phyloP scores from a whole-genome alignment of 768 basidiomycete genomes.

The Podaxis mareebaensis region DNA sequence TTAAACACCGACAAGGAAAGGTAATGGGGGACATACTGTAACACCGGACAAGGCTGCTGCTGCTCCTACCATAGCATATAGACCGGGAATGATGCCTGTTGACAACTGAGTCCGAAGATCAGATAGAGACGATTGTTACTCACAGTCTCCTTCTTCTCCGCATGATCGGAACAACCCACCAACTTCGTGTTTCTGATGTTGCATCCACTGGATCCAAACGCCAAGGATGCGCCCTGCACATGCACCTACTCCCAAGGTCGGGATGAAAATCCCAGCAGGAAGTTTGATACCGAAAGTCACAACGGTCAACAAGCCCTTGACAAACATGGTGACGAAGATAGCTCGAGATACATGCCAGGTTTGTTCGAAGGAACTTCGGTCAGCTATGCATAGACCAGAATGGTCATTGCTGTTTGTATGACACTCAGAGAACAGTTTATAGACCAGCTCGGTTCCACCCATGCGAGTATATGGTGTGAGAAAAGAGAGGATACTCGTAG shows the following conservation, averaged over 20 bases:
- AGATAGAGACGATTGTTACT: slow-evolving; percentile 19
- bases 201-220: slow-evolving; percentile 75
- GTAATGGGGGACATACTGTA: slow-evolving; percentile 54
- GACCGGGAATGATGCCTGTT: slow-evolving; percentile 73
- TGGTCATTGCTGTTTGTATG: slow-evolving; percentile 51
- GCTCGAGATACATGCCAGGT: slow-evolving; percentile 63
- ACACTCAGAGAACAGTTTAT: slow-evolving; percentile 90
- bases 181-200: slow-evolving; percentile 56
- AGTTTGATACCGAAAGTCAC: slow-evolving; percentile 93
- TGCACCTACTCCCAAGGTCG: slow-evolving; percentile 91
- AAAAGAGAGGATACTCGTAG: slow-evolving; percentile 80
- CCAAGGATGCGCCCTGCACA: slow-evolving; percentile 90
- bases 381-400: slow-evolving; percentile 68
- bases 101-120: background rate
- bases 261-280: slow-evolving; percentile 96
- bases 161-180: slow-evolving; percentile 67
- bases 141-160: slow-evolving; percentile 64
- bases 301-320: slow-evolving; percentile 79
- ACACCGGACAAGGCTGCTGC: slow-evolving; percentile 95
- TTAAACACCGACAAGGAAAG: background rate
- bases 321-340: slow-evolving; percentile 74
- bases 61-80: slow-evolving; percentile 96
- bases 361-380: slow-evolving; percentile 55
- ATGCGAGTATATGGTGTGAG: slow-evolving; percentile 89
- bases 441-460: slow-evolving; percentile 95